phyloP scores from a whole-genome alignment of 768 basidiomycete species.

The Suillus decipiens region DNA sequence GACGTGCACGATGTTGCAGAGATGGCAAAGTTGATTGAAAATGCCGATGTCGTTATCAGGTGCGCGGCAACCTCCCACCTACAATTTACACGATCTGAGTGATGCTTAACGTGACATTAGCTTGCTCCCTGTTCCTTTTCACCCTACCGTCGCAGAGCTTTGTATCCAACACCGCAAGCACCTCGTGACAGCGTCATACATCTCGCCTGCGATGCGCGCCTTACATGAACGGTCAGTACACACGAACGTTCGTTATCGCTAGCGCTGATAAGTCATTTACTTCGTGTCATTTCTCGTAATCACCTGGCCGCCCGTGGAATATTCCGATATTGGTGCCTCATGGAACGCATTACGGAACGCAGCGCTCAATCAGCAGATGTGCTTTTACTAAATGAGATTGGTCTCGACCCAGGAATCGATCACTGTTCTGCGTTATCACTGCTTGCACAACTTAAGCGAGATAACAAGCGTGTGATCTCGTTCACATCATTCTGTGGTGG shows the following conservation, averaged over 20 bases:
- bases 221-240: conserved; percentile 60
- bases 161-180: conserved; percentile 74
- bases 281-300: not conserved
- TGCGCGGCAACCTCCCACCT: conserved; percentile 31
- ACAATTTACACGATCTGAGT: not conserved
- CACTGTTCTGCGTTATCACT: conserved; percentile 84
- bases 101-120: conserved; percentile 39
- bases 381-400: conserved; percentile 86
- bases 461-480: conserved; percentile 59
- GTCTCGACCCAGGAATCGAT: conserved; percentile 87
- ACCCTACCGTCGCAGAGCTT: conserved; percentile 65
- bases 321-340: not conserved
- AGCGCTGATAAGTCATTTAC: not conserved
- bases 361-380: conserved; percentile 67
- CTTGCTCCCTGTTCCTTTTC: conserved; percentile 77
- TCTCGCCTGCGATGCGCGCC: conserved; percentile 72
- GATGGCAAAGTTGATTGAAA: conserved; percentile 53
- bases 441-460: conserved; percentile 48
- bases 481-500: conserved; percentile 95
- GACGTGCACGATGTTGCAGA: conserved; percentile 55
- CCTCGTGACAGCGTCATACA: conserved; percentile 90
- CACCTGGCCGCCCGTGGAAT: not conserved
- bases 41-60: conserved; percentile 86
- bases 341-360: not conserved
- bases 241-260: not conserved